Evolutionary conservation across 2,329 filamentous ascomycete genomes (phyloP).

Genomic region (Fusarium bactridioides): DNA sequence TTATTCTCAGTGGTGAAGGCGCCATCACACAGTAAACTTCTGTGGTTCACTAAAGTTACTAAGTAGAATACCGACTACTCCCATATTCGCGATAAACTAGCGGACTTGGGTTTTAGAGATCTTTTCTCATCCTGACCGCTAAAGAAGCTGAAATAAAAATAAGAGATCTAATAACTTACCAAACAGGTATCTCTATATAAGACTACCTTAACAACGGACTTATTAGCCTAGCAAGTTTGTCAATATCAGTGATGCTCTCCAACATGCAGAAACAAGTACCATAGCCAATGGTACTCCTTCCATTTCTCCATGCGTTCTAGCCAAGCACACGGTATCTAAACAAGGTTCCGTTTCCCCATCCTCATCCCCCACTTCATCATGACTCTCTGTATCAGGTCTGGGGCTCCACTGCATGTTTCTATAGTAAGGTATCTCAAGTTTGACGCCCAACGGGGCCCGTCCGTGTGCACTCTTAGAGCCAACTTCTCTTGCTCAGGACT

Average conservation of each 20-base stretch:
- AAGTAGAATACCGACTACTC: background rate
- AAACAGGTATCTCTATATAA: background rate
- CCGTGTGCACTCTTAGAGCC: background rate
- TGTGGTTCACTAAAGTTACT: background rate
- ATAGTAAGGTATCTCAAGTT: background rate
- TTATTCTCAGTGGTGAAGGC: constrained; percentile 20
- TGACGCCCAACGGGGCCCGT: background rate
- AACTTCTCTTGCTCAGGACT: background rate
- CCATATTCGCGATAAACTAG: background rate
- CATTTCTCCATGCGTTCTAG: constrained; percentile 22
- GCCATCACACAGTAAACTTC: background rate
- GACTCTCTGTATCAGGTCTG: constrained; percentile 1
- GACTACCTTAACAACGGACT: background rate
- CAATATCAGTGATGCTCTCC: background rate
- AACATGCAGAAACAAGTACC: background rate
- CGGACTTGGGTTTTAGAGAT: background rate
- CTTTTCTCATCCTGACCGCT: background rate
- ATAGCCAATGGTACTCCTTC: background rate
- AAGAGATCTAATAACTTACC: background rate
- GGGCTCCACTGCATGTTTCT: constrained; percentile 6
- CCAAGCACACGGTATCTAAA: constrained; percentile 8
- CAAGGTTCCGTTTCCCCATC: constrained; percentile 36
- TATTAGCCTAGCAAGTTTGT: background rate
- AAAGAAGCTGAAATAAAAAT: background rate
- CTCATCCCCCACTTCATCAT: constrained; percentile 19